These are phyloP conservation scores for Huntiella abstrusa DNA, from an alignment of 2,329 filamentous ascomycete genomes.

Conservation along the genomic window DNA sequence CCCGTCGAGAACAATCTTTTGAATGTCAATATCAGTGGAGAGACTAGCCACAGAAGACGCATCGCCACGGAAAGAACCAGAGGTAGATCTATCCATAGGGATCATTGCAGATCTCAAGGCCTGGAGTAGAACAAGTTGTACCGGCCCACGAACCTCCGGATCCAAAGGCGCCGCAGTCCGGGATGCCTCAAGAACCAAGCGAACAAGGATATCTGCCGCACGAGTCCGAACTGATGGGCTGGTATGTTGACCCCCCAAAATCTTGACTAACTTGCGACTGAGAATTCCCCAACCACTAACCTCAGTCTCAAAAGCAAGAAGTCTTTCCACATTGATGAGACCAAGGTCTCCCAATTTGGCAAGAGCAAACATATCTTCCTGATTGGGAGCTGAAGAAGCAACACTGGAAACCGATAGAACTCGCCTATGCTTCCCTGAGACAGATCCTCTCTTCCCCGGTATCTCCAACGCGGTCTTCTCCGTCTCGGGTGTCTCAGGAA, in stretches of 20 bases:
- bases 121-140: constrained; percentile 55
- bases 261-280: constrained; percentile 32
- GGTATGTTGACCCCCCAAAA: constrained; percentile 28
- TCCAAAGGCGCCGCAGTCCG: constrained; percentile 34
- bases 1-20: constrained; percentile 60
- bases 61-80: background rate
- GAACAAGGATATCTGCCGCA: constrained; percentile 46
- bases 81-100: constrained; percentile 11
- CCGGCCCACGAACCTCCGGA: constrained; percentile 31
- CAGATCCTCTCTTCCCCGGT: constrained; percentile 16
- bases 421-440: constrained; percentile 25
- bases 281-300: constrained; percentile 62
- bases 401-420: constrained; percentile 29
- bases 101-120: constrained; percentile 43
- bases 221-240: constrained; percentile 35
- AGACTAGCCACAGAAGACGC: constrained; percentile 5
- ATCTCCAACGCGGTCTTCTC: constrained; percentile 4
- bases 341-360: constrained; percentile 57
- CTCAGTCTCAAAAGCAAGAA: constrained; percentile 47
- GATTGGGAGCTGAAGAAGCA: constrained; percentile 29
- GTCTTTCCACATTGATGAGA: constrained; percentile 53
- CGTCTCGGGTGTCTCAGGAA: background rate
- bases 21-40: constrained; percentile 55
- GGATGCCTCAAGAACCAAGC: constrained; percentile 37
- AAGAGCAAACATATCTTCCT: constrained; percentile 48